Evolutionary conservation across 1,284 basidiomycete species (phyloP), one percentile per base, ranked within the genome.

Genomic region (Ustilago xerochloae): DNA sequence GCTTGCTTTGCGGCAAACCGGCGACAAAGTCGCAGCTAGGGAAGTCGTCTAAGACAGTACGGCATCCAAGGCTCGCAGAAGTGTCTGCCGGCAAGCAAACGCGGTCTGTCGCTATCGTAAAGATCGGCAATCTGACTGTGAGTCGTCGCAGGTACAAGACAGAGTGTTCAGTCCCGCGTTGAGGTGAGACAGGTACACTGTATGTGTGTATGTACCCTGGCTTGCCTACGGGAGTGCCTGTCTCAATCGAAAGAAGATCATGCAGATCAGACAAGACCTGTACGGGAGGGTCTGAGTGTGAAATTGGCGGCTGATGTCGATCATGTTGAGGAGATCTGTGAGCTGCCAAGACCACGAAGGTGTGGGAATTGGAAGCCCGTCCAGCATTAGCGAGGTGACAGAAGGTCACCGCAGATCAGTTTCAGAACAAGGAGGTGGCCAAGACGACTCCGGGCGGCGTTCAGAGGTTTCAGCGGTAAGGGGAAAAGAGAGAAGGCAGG

Each of bases 161-260:
- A 24, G 20, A 26, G 26, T 20, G 13, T 43, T 43, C n/a, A n/a
- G n/a, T n/a, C n/a, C 12, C 41, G 41, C 41, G 15, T 20, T 20
- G 22, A n/a, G 18, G 13, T 43, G 56, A 50, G 38, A 50, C 57
- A 52, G 57, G 57, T 43, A 39, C 57, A 45, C 16, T 15, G 43
- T 13, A 15, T 12, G 16, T 32, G 39, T 33, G 28, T 28, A n/a
- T 22, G 13, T n/a, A 22, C 35, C 47, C 15, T 43, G 33, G 18
- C 33, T 33, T 46, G 48, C 49, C 24, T 59, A 4, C 30, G 18
- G 48, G 39, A 59, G 49, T 52, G 41, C 57, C 57, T 60, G 57
- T 60, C 41, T 60, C 49, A 46, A 24, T 36, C 20, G 10, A 22
- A 47, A 29, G 57, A 52, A 52, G 57, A 52, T 46, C 41, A 52